Conservation (phyloP, 345 rosid species). For the Luvunga scandens region DNA sequence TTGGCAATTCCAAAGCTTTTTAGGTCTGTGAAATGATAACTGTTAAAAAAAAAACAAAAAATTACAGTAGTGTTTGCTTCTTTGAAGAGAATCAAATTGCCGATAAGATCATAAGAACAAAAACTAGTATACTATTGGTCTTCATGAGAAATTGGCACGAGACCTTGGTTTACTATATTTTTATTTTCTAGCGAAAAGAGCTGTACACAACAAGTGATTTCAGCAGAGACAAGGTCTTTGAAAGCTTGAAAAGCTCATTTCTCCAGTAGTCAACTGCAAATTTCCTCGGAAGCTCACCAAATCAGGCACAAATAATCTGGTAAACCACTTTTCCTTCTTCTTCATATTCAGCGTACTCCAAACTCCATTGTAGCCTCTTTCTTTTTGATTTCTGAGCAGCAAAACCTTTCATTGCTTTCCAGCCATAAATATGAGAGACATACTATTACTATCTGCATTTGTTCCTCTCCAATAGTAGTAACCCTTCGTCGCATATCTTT, state of each 20-base stretch:
- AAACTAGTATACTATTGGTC: conserved; percentile 13
- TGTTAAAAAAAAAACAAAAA: neutral
- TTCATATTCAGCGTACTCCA: neutral
- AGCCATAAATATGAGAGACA: neutral
- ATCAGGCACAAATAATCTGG: neutral
- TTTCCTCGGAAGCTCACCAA: conserved; percentile 4
- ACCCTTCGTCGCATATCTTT: neutral
- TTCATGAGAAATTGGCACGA: neutral
- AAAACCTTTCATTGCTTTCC: neutral
- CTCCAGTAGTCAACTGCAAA: neutral
- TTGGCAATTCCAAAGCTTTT: conserved; percentile 31
- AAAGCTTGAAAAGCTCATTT: neutral
- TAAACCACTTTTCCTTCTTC: neutral
- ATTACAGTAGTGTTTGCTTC: conserved; percentile 1
- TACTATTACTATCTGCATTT: neutral
- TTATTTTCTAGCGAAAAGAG: neutral
- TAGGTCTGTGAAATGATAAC: conserved; percentile 12
- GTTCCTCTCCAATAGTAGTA: neutral
- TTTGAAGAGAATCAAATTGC: conserved; percentile 31
- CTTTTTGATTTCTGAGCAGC: neutral
- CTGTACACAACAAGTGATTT: neutral
- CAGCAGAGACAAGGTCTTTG: neutral
- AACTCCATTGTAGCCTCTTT: neutral
- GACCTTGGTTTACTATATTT: neutral
- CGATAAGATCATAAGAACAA: conserved; percentile 21